phyloP scores from a whole-genome alignment of 352 stramenopile species.

The Phytophthora cryptogea region DNA sequence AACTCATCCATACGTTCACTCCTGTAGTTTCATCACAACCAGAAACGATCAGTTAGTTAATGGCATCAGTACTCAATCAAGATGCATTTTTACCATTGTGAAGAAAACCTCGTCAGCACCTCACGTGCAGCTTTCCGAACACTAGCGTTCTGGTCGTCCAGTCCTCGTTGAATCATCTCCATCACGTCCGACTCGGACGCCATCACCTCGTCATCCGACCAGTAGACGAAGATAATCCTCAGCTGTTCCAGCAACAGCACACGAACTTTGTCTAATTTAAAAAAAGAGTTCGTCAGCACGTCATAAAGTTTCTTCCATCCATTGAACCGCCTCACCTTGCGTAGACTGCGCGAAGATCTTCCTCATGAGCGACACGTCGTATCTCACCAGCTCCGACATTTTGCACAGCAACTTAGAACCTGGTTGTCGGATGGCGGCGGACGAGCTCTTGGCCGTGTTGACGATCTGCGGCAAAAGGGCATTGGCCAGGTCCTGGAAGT shows the following conservation, averaged over 20 bases:
- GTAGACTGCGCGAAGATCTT: constrained; percentile 46
- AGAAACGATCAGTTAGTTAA: background rate
- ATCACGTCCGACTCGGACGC: constrained; percentile 53
- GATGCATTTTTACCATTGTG: constrained; percentile 45
- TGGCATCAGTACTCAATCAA: background rate
- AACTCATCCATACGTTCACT: constrained; percentile 55
- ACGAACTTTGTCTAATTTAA: constrained; percentile 50
- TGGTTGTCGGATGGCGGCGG: constrained; percentile 53
- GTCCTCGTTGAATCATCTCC: constrained; percentile 49
- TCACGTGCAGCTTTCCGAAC: constrained; percentile 57
- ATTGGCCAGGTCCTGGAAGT: constrained; percentile 67
- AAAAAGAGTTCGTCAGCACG: background rate
- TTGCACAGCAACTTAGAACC: constrained; percentile 52
- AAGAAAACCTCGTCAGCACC: constrained; percentile 47
- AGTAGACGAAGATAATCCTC: constrained; percentile 55
- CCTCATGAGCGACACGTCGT: constrained; percentile 56
- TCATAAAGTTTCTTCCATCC: background rate
- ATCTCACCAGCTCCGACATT: constrained; percentile 62
- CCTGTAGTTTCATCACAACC: constrained; percentile 28
- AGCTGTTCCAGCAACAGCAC: constrained; percentile 65
- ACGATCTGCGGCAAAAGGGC: constrained; percentile 52
- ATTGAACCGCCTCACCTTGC: constrained; percentile 39
- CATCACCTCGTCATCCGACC: constrained; percentile 52
- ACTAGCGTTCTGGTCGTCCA: constrained; percentile 45
- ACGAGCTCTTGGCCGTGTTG: constrained; percentile 57